A percentile compares a stretch with the other conserved stretches of the same genome.
phyloP scores from a whole-genome alignment of 1,284 basidiomycete genomes.

The Apiotrichum akiyoshidainum region DNA sequence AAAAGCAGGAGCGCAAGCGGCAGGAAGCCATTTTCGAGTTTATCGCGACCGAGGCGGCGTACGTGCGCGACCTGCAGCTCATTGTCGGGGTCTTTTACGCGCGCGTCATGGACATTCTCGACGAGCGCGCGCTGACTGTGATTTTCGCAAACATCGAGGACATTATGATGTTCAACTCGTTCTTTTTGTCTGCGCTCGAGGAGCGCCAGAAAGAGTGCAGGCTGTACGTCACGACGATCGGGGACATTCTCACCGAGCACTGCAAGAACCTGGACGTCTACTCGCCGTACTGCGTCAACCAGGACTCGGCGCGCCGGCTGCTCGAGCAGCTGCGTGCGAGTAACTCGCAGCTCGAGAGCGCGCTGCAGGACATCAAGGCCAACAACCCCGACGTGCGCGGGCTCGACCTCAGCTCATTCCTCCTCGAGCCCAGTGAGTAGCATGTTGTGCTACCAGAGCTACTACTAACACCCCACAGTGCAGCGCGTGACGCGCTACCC shows the following conservation, averaged over 20 bases:
- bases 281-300: slow-evolving; percentile 87
- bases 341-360: slow-evolving; percentile 61
- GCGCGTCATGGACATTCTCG: slow-evolving; percentile 68
- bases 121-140: slow-evolving; percentile 70
- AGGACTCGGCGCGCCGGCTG: slow-evolving; percentile 71
- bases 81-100: slow-evolving; percentile 83
- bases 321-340: slow-evolving; percentile 69
- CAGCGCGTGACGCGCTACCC: slow-evolving; percentile 93
- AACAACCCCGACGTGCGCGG: slow-evolving; percentile 71
- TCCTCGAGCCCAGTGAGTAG: slow-evolving; percentile 78
- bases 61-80: slow-evolving; percentile 83
- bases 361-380: slow-evolving; percentile 30
- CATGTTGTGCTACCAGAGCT: neutral
- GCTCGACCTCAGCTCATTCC: slow-evolving; percentile 82
- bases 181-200: slow-evolving; percentile 80
- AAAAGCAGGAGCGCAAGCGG: slow-evolving; percentile 69
- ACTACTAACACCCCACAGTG: slow-evolving; percentile 58
- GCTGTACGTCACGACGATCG: slow-evolving; percentile 82
- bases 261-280: slow-evolving; percentile 76
- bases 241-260: slow-evolving; percentile 74
- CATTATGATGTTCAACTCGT: slow-evolving; percentile 79
- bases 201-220: slow-evolving; percentile 83
- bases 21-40: slow-evolving; percentile 90
- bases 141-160: slow-evolving; percentile 94
- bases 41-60: slow-evolving; percentile 79